A percentile compares a stretch with the other conserved stretches of the same genome.
phyloP scores from a whole-genome alignment of 2,329 filamentous ascomycete species.

The Sclerotinia minor region DNA sequence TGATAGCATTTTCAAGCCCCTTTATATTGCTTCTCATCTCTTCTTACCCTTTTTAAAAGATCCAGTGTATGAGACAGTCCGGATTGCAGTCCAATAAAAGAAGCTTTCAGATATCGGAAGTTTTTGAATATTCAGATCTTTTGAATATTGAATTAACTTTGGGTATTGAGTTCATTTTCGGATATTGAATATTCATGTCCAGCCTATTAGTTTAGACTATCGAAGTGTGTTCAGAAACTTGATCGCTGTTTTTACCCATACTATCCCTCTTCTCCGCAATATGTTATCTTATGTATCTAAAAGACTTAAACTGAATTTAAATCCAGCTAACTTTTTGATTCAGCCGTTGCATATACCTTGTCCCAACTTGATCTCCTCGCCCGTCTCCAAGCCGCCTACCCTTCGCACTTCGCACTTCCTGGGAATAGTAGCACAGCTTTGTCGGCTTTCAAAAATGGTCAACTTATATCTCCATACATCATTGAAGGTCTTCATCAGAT shows the following conservation, averaged over 20 bases:
- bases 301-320: background rate
- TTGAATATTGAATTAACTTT: background rate
- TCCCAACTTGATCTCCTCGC: slow-evolving; percentile 74
- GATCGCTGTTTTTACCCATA: background rate
- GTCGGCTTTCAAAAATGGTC: slow-evolving; percentile 58
- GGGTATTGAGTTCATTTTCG: too few species aligned
- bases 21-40: background rate
- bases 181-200: too few species aligned
- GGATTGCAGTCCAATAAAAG: too few species aligned
- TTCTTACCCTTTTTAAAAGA: background rate
- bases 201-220: too few species aligned
- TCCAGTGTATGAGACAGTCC: too few species aligned
- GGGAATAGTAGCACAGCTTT: slow-evolving; percentile 61
- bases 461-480: slow-evolving; percentile 74
- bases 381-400: slow-evolving; percentile 63
- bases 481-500: slow-evolving; percentile 93
- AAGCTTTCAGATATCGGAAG: too few species aligned
- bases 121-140: background rate
- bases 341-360: slow-evolving; percentile 65
- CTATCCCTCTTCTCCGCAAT: background rate
- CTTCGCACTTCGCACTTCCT: slow-evolving; percentile 66
- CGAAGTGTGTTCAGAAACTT: too few species aligned
- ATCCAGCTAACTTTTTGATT: background rate
- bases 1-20: background rate
- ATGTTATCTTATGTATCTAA: background rate